Evolutionary conservation across 2,329 filamentous ascomycete species (phyloP).

Genomic region (Talaromyces sp.): DNA sequence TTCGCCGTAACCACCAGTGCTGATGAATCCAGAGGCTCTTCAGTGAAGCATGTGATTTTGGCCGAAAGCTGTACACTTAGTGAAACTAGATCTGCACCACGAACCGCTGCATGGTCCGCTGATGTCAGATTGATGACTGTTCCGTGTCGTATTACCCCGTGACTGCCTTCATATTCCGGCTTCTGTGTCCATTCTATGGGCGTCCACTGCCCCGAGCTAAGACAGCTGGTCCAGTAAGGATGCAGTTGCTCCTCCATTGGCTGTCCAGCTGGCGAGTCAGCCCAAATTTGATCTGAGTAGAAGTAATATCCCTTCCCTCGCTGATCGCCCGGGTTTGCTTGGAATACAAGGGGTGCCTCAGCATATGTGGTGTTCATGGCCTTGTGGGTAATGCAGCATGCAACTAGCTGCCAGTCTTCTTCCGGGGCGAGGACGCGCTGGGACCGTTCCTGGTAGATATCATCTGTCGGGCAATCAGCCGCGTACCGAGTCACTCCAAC

Average conservation of each 20-base stretch:
- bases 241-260: constrained; percentile 1
- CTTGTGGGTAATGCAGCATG: not conserved
- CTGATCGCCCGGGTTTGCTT: not conserved
- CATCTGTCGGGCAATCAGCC: not conserved
- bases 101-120: constrained; percentile 1
- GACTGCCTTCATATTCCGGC: not conserved
- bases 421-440: not conserved
- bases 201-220: not conserved
- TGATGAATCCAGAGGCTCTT: not conserved
- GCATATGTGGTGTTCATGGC: not conserved
- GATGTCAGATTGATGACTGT: not conserved
- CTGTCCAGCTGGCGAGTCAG: not conserved
- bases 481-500: not conserved
- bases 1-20: not conserved
- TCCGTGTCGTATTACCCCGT: not conserved
- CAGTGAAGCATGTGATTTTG: not conserved
- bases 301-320: not conserved
- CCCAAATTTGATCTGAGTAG: constrained; percentile 3
- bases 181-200: not conserved
- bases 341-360: not conserved
- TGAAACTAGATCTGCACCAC: not conserved
- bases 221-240: not conserved
- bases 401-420: not conserved
- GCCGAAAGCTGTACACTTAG: not conserved
- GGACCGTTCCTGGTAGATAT: constrained; percentile 3